Evolutionary conservation across 495 filamentous ascomycete species (phyloP).

Genomic region (Aspergillus affinis): DNA sequence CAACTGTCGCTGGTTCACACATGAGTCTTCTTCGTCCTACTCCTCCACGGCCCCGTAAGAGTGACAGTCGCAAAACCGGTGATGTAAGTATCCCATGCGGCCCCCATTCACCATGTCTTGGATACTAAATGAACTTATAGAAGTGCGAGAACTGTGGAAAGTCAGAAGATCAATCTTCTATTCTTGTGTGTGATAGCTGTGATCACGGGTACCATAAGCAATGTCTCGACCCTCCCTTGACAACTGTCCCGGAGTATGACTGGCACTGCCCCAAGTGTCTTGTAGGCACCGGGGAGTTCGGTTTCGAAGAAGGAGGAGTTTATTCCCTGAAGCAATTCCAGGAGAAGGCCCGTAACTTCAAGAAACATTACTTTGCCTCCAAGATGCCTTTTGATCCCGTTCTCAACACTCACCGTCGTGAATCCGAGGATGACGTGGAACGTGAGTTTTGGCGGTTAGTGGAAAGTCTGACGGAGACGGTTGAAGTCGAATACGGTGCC

Average conservation of each 20-base stretch:
- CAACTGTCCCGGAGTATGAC: conserved; percentile 75
- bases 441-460: conserved; percentile 96
- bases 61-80: conserved; percentile 64
- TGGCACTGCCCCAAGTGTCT: conserved; percentile 97
- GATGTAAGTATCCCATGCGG: conserved; percentile 57
- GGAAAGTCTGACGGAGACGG: conserved; percentile 87
- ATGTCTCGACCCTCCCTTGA: conserved; percentile 87
- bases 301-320: conserved; percentile 94
- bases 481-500: conserved; percentile 97
- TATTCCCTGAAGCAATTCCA: conserved; percentile 97
- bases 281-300: conserved; percentile 94
- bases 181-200: conserved; percentile 90
- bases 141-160: conserved; percentile 87
- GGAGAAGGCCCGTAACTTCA: conserved; percentile 92
- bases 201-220: conserved; percentile 84
- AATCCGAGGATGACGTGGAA: conserved; percentile 95
- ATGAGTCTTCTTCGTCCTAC: conserved; percentile 91
- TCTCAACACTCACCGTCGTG: conserved; percentile 70
- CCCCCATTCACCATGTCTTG: background rate
- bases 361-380: conserved; percentile 85
- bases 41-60: conserved; percentile 68
- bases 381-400: conserved; percentile 90
- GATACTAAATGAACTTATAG: conserved; percentile 38
- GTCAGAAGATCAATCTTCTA: conserved; percentile 65
- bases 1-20: conserved; percentile 91